Evolutionary conservation across 1,139 yeast species (phyloP).

Genomic region (Suhomyces kunorum): DNA sequence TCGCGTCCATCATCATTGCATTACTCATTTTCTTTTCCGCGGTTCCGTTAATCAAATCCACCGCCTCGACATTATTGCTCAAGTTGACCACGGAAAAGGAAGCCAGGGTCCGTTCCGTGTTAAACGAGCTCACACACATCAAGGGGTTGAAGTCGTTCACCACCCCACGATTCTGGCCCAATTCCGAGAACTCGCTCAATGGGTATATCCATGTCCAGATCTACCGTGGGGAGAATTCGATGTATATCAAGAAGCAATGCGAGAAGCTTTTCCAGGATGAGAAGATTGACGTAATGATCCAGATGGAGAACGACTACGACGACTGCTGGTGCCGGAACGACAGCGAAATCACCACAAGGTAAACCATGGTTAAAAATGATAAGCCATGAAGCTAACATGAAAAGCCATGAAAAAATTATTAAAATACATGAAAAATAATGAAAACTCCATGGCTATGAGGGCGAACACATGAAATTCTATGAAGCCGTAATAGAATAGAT

Average conservation of each 20-base stretch:
- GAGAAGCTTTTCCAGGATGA: constrained; percentile 41
- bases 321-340: constrained; percentile 56
- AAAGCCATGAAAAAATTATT: too few species aligned
- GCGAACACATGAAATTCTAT: too few species aligned
- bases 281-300: constrained; percentile 54
- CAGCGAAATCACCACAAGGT: constrained; percentile 8
- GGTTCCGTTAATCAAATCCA: constrained; percentile 76
- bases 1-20: constrained; percentile 89
- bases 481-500: too few species aligned
- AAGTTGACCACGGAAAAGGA: constrained; percentile 59
- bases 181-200: constrained; percentile 40
- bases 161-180: constrained; percentile 91
- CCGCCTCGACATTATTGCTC: constrained; percentile 72
- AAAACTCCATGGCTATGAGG: too few species aligned
- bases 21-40: constrained; percentile 77
- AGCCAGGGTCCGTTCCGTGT: constrained; percentile 56
- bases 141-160: constrained; percentile 85
- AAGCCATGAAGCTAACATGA: too few species aligned
- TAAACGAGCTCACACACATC: constrained; percentile 65
- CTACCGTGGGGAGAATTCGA: constrained; percentile 64
- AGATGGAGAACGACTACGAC: constrained; percentile 59
- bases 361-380: background rate
- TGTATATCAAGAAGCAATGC: constrained; percentile 62
- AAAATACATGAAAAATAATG: too few species aligned
- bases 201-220: constrained; percentile 74